Evolutionary conservation across 306 rosid species (phyloP), one percentile per base, ranked within the genome.

Genomic region (Citrullus amarus): DNA sequence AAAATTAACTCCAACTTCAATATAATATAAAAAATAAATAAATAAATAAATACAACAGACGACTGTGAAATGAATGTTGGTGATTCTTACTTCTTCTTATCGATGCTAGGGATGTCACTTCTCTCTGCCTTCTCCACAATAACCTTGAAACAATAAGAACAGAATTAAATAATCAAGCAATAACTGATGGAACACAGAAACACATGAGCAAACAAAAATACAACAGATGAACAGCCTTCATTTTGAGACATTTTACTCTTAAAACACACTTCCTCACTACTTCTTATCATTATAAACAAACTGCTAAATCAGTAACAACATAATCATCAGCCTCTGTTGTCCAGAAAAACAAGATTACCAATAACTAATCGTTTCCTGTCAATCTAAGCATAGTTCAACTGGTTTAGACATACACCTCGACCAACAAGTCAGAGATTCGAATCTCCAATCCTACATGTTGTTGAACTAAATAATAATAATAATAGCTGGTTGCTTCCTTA

Each of bases 61-160:
- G 5, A 60, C 39, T 28, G 17, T 48, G 0, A 70, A 61, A 65
- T 61, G 3, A 58, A 81, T 43, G 44, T 66, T 70, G 18, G 75
- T 62, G 58, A 78, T 76, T 34, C 92, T 91, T 86, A 93, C 98
- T 93, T 93, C 84, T 93, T 93, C 93, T 93, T 93, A 80, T 91
- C 97, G 81, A 91, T 91, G 83, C 91, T 86, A 76, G 97, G 97
- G 81, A 93, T 90, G 79, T 93, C 98, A 89, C 97, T 91, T 87
- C 90, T 90, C 83, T 93, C 98, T n/a, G 92, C 96, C 84, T 89
- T 93, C 88, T 93, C 98, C 84, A 93, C 98, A 69, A 93, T 93
- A 85, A 93, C 98, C 98, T 93, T 73, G 62, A 88, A 82, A 73
- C 77, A 28, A 66, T 39, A 51, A 30, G 55, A 79, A 36, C 74